Conservation (phyloP, 495 filamentous ascomycete genomes). For the Penicillium cinerascens region DNA sequence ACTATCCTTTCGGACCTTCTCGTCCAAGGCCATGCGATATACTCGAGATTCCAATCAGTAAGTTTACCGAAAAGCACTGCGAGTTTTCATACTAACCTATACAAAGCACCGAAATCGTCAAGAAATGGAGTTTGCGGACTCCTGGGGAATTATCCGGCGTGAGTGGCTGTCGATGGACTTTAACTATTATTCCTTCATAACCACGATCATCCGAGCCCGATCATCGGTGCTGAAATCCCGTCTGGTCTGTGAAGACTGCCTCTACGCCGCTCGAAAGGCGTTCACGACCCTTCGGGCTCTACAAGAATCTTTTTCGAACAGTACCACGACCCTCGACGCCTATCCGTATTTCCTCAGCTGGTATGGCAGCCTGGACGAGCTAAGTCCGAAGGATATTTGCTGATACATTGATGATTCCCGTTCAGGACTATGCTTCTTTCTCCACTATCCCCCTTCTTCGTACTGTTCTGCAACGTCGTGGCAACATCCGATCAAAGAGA, state of each 20-base stretch:
- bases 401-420: background rate
- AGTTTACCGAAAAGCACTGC: background rate
- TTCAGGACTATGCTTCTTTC: slow-evolving; percentile 31
- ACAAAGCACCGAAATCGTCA: slow-evolving; percentile 18
- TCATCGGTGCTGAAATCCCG: slow-evolving; percentile 23
- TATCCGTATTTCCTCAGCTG: slow-evolving; percentile 34
- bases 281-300: slow-evolving; percentile 21
- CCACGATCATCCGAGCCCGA: slow-evolving; percentile 24
- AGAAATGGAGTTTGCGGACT: slow-evolving; percentile 13
- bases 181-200: slow-evolving; percentile 26
- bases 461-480: slow-evolving; percentile 34
- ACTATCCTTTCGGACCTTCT: slow-evolving; percentile 24
- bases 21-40: slow-evolving; percentile 13
- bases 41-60: slow-evolving; percentile 20
- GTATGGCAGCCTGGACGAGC: slow-evolving; percentile 6
- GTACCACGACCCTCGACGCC: slow-evolving; percentile 16
- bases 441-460: slow-evolving; percentile 31
- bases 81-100: background rate
- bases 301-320: slow-evolving; percentile 19
- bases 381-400: background rate
- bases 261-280: slow-evolving; percentile 24
- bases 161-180: slow-evolving; percentile 33
- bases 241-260: slow-evolving; percentile 27
- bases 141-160: slow-evolving; percentile 16
- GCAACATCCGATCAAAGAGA: slow-evolving; percentile 29